A percentile compares a stretch with the other conserved stretches of the same genome.
Conservation (phyloP, 768 basidiomycete genomes). For the Mycena latifolia region DNA sequence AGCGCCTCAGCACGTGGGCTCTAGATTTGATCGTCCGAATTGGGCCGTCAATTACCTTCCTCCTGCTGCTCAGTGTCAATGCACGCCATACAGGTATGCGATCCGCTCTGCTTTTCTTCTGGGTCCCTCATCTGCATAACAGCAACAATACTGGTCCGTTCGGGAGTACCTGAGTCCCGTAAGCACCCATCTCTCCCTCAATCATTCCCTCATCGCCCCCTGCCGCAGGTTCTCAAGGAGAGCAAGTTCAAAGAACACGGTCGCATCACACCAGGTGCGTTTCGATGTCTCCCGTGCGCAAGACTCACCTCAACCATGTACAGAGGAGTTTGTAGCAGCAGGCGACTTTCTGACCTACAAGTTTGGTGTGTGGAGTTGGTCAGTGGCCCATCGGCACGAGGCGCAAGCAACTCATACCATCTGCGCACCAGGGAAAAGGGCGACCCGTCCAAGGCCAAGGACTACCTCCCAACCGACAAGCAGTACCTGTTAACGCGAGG, state of each 20-base stretch:
- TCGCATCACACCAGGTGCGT: conserved; percentile 90
- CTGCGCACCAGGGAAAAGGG: conserved; percentile 89
- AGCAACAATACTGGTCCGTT: conserved; percentile 95
- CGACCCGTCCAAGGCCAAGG: conserved; percentile 85
- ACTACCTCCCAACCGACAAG: conserved; percentile 95
- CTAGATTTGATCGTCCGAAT: no score
- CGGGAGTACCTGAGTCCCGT: conserved; percentile 95
- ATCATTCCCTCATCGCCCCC: conserved; percentile 43
- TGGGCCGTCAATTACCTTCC: no score
- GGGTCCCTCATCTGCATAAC: conserved; percentile 32
- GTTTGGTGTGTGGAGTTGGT: conserved; percentile 99
- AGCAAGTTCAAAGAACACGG: conserved; percentile 99
- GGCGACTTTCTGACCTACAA: conserved; percentile 98
- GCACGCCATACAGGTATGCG: conserved; percentile 41
- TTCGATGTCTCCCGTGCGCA: conserved; percentile 28
- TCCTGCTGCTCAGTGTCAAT: conserved; percentile 14
- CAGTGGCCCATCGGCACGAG: conserved; percentile 43
- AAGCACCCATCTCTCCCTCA: conserved; percentile 43
- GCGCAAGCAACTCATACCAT: conserved; percentile 21
- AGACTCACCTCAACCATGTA: conserved; percentile 4
- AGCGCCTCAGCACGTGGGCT: no score
- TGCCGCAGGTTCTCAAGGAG: conserved; percentile 88
- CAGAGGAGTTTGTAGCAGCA: conserved; percentile 98
- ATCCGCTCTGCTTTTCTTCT: background rate
- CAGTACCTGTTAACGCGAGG: conserved; percentile 97